Evolutionary conservation across 331 rosid species (phyloP).

Genomic region (Spiraea crenata): DNA sequence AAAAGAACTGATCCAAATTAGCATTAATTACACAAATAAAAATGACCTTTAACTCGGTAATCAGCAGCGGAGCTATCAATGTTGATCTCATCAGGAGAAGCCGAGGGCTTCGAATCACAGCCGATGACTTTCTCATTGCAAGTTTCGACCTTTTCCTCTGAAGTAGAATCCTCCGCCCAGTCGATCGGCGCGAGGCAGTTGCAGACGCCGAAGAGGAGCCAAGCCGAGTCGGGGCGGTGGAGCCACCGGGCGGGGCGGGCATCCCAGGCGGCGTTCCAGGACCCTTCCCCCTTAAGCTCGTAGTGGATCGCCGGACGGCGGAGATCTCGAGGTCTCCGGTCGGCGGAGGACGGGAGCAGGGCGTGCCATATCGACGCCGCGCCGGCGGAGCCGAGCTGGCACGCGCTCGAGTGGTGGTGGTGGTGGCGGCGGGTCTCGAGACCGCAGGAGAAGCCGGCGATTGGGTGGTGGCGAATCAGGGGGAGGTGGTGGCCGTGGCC

Average conservation of each 20-base stretch:
- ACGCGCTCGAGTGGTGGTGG: slow-evolving; percentile 61
- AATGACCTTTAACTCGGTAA: slow-evolving; percentile 67
- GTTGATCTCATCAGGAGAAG: slow-evolving; percentile 9
- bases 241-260: slow-evolving; percentile 96
- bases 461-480: slow-evolving; percentile 2
- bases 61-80: slow-evolving; percentile 44
- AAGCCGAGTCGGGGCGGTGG: slow-evolving; percentile 77
- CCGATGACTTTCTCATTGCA: slow-evolving; percentile 21
- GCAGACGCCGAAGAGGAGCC: slow-evolving; percentile 91
- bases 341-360: slow-evolving; percentile 49
- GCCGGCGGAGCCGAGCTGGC: slow-evolving; percentile 37
- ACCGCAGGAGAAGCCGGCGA: slow-evolving; percentile 5
- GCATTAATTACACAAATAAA: background rate
- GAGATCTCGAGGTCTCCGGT: slow-evolving; percentile 22
- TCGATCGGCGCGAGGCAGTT: slow-evolving; percentile 64
- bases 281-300: slow-evolving; percentile 81
- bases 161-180: slow-evolving; percentile 18
- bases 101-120: background rate
- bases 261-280: slow-evolving; percentile 93
- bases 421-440: slow-evolving; percentile 19
- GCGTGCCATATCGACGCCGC: slow-evolving; percentile 80
- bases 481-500: slow-evolving; percentile 33
- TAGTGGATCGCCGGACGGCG: slow-evolving; percentile 31
- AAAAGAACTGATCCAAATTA: background rate
- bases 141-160: slow-evolving; percentile 13